Conservation (phyloP, 2,329 filamentous ascomycete species). For the Colletotrichum scovillei region DNA sequence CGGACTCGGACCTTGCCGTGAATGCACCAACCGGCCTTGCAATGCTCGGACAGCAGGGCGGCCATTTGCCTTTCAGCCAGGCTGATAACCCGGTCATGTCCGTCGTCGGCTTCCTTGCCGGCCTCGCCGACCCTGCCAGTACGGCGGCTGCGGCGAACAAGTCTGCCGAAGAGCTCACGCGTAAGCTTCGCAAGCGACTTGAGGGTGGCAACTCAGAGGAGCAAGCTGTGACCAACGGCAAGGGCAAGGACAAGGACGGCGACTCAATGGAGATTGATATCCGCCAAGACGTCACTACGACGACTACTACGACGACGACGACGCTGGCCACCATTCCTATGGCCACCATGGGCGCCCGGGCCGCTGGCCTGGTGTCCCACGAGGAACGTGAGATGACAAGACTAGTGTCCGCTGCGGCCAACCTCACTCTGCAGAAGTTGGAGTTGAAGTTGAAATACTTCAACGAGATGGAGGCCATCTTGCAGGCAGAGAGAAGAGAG, state of each 20-base stretch:
- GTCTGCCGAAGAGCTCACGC: conserved; percentile 87
- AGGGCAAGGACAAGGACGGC: conserved; percentile 67
- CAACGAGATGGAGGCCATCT: conserved; percentile 91
- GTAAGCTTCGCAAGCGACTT: conserved; percentile 81
- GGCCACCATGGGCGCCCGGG: conserved; percentile 85
- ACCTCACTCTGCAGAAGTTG: conserved; percentile 93
- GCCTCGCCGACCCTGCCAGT: conserved; percentile 88
- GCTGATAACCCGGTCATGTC: conserved; percentile 97
- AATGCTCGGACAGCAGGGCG: conserved; percentile 78
- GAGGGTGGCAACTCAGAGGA: conserved; percentile 61
- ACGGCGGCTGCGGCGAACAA: conserved; percentile 91
- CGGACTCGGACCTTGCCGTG: conserved; percentile 76
- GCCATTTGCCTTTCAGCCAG: conserved; percentile 85
- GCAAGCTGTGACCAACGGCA: conserved; percentile 59
- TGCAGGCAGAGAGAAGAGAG: conserved; percentile 92
- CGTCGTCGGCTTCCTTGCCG: conserved; percentile 92
- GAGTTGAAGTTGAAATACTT: conserved; percentile 97
- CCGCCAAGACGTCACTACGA: conserved; percentile 58
- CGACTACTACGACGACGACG: conserved; percentile 60
- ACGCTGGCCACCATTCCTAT: conserved; percentile 82
- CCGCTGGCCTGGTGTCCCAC: conserved; percentile 90
- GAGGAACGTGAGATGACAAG: conserved; percentile 97
- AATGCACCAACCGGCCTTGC: conserved; percentile 68
- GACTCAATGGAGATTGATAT: conserved; percentile 75
- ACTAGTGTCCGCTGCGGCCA: conserved; percentile 90